Conservation (phyloP, 306 rosid genomes). For the Corylus heterophylla region DNA sequence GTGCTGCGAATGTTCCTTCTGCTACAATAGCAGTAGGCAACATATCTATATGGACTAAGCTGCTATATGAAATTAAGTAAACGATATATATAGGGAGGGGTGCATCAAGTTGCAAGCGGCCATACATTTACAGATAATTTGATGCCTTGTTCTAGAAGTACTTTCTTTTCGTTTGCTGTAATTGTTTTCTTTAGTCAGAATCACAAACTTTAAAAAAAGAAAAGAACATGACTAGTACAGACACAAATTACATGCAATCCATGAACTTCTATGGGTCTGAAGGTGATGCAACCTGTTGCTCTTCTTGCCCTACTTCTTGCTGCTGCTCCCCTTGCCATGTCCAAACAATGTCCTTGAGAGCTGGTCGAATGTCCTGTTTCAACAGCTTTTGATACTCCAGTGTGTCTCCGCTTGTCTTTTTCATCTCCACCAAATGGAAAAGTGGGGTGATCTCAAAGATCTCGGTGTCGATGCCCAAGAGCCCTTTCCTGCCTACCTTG, state of each 20-base stretch:
- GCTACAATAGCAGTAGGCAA: constrained; percentile 8
- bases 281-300: constrained; percentile 30
- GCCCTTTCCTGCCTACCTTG: constrained; percentile 76
- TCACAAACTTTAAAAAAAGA: not conserved
- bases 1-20: not conserved
- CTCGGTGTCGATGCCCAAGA: constrained; percentile 70
- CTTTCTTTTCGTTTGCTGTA: not conserved
- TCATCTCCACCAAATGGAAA: constrained; percentile 78
- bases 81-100: not conserved
- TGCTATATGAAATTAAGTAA: not conserved
- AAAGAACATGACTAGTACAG: not conserved
- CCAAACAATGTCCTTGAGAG: constrained; percentile 88
- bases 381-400: constrained; percentile 69
- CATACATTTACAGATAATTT: not conserved
- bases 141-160: not conserved
- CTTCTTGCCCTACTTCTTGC: constrained; percentile 32
- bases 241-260: not conserved
- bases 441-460: constrained; percentile 76
- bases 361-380: constrained; percentile 76
- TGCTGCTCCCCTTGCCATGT: constrained; percentile 81
- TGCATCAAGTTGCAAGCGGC: not conserved
- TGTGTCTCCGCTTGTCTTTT: constrained; percentile 74
- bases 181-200: not conserved
- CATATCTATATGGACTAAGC: not conserved
- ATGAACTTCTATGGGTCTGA: constrained; percentile 9